Evolutionary conservation across 306 rosid species (phyloP).

Genomic region (Crataegus laevigata): DNA sequence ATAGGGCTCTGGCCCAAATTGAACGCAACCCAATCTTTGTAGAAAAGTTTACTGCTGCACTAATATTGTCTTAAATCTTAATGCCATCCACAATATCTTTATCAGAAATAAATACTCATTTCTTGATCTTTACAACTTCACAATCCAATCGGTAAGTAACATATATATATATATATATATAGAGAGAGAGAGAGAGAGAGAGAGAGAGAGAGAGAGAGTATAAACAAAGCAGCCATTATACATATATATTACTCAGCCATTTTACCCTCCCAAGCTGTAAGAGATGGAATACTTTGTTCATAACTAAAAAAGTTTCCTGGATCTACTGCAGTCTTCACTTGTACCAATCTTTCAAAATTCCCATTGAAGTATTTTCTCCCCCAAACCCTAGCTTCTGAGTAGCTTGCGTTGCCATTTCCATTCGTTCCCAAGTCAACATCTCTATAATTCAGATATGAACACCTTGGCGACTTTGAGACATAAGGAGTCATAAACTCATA

Average conservation of each 20-base stretch:
- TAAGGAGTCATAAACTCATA: constrained; percentile 58
- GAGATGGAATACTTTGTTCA: constrained; percentile 68
- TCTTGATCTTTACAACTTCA: neutral
- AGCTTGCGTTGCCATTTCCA: constrained; percentile 38
- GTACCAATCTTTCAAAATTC: constrained; percentile 55
- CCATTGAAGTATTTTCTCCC: constrained; percentile 58
- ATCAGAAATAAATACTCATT: no score
- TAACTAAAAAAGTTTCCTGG: constrained; percentile 53
- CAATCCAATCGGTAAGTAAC: no score
- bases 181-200: neutral
- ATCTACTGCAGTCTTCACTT: constrained; percentile 51
- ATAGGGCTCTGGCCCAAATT: no score
- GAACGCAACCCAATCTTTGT: no score
- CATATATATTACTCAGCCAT: constrained; percentile 16
- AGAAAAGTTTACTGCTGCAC: no score
- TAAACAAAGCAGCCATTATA: neutral
- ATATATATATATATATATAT: no score
- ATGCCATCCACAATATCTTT: no score
- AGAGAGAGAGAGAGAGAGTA: no score
- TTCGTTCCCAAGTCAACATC: constrained; percentile 68
- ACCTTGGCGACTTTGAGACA: constrained; percentile 57
- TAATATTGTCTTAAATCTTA: no score
- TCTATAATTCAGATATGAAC: constrained; percentile 64
- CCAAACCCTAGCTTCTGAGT: constrained; percentile 50
- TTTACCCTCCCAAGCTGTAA: constrained; percentile 14